These are phyloP conservation scores for Thymus quinquecostatus DNA, from an alignment of 257 asterid genomes.

Conservation along the genomic window DNA sequence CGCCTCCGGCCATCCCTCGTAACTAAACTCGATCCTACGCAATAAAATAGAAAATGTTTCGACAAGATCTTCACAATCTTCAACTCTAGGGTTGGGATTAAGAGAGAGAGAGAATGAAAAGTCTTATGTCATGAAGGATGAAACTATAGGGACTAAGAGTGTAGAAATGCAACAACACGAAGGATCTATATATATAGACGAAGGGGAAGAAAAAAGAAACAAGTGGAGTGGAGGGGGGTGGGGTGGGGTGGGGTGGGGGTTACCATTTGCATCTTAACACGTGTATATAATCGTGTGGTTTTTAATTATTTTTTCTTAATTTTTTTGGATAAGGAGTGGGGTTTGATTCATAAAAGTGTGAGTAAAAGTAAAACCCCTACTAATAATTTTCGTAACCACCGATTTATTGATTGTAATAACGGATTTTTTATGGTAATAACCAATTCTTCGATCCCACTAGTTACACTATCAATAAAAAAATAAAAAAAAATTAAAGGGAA, in stretches of 20 bases:
- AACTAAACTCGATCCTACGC: background rate
- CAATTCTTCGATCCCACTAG: background rate
- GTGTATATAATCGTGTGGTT: constrained; percentile 33
- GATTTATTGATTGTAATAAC: background rate
- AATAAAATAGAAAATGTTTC: background rate
- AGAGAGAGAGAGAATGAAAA: background rate
- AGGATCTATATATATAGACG: constrained; percentile 40
- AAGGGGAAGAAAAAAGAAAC: background rate
- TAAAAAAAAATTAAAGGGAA: no score
- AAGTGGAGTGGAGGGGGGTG: background rate
- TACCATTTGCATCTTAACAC: constrained; percentile 41
- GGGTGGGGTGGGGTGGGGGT: background rate
- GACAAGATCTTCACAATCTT: background rate
- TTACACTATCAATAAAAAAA: background rate
- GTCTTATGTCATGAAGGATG: background rate
- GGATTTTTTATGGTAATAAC: background rate
- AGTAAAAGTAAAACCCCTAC: no score
- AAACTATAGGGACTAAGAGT: background rate
- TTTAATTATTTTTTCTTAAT: constrained; percentile 18
- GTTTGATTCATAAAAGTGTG: background rate
- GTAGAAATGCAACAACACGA: background rate
- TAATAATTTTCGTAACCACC: background rate
- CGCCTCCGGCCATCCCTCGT: constrained; percentile 70
- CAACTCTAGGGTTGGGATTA: background rate
- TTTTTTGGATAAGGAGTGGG: constrained; percentile 16